A percentile compares a stretch with the other conserved stretches of the same genome.
Evolutionary conservation across 352 stramenopile species (phyloP).

Genomic region (Phytophthora palmivora): DNA sequence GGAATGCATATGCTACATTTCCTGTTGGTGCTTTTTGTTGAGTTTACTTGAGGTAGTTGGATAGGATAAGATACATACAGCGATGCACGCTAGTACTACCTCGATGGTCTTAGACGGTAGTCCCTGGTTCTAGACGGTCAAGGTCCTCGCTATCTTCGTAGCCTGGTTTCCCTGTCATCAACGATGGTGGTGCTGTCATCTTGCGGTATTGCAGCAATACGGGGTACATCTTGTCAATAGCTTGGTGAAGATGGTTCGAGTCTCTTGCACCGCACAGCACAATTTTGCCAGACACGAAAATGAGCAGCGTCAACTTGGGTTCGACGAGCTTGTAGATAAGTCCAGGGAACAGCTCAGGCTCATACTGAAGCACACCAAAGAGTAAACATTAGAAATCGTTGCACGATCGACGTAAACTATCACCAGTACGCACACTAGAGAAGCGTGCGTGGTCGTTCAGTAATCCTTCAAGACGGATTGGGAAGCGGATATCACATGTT

Average conservation of each 20-base stretch:
- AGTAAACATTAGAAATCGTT: slow-evolving; percentile 82
- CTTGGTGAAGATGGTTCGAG: slow-evolving; percentile 61
- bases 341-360: slow-evolving; percentile 99
- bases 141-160: slow-evolving; percentile 75
- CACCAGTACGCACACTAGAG: slow-evolving; percentile 79
- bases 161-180: slow-evolving; percentile 72
- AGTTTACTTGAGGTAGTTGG: slow-evolving; percentile 24
- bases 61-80: slow-evolving; percentile 37
- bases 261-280: slow-evolving; percentile 97
- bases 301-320: slow-evolving; percentile 97
- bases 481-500: slow-evolving; percentile 98
- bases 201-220: slow-evolving; percentile 75
- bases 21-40: slow-evolving; percentile 25
- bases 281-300: slow-evolving; percentile 99
- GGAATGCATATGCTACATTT: slow-evolving; percentile 23
- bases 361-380: slow-evolving; percentile 99
- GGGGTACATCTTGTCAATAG: slow-evolving; percentile 77
- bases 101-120: slow-evolving; percentile 51
- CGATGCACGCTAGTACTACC: slow-evolving; percentile 30
- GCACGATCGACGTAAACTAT: slow-evolving; percentile 6
- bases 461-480: slow-evolving; percentile 98
- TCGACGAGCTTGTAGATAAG: slow-evolving; percentile 99
- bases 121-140: slow-evolving; percentile 66
- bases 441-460: slow-evolving; percentile 96
- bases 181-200: slow-evolving; percentile 75